Base-by-base conservation (phyloP, 768 basidiomycete genomes). In the Gloeostereum incarnatum region DNA sequence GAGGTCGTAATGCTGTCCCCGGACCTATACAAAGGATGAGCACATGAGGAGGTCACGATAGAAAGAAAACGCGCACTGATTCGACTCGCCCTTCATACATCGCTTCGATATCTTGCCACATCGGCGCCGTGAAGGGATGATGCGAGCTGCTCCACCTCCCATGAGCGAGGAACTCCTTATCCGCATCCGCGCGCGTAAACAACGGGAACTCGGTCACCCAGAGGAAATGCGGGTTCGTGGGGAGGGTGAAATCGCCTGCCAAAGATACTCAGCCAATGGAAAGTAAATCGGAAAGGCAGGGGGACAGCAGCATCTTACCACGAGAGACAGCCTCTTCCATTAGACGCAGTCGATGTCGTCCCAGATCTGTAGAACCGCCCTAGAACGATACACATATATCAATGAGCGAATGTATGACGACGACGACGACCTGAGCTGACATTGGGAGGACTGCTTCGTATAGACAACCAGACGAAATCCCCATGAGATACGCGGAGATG, bases 141-240 rank as follows among this genome's bases (percentile, higher is more conserved):
- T 97, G 93, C 3, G 88, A 80, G 45, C 85, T 86, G 46, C 86
- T 84, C 87, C 89, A 94, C 50, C 91, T 70, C 21, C 92, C 92
- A 40, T 78, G 72, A 3, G 90, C 85, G 21, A 91, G 60, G 53
- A 81, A 75, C 25, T 86, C 79, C 61, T 96, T 96, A 63, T 96
- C 92, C 39, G 70, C 68, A 56, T 96, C 92, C 25, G 81, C 78
- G 21, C 69, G 77, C 11, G 92, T 73, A 63, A 94, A 96, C 17
- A 97, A 69, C 10, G 93, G 93, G 56, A 96, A 96, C 56, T 94
- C 91, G 4, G 90, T 94, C 38, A 97, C 75, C 93, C 93, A 97
- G 14, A 93, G 68, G 59, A 97, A 93, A 56, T 88, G 82, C 34
- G 88, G 88, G 18, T 60, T 59, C 20, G 65, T 38, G 3, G 78